Evolutionary conservation across 2,329 filamentous ascomycete genomes (phyloP).

Genomic region (Pezicula neosporulosa): DNA sequence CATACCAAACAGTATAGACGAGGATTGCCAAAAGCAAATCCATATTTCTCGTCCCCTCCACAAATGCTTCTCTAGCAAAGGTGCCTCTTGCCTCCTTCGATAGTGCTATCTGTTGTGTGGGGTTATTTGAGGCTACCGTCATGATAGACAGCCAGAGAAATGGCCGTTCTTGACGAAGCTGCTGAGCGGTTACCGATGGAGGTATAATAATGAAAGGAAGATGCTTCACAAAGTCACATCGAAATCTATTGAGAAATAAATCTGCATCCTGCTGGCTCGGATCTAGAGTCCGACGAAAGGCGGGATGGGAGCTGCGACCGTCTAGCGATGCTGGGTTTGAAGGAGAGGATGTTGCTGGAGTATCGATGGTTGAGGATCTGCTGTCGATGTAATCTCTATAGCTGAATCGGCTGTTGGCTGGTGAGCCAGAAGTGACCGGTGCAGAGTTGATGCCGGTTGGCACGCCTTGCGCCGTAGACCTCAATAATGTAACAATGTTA

Average conservation of each 20-base stretch:
- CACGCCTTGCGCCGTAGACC: background rate
- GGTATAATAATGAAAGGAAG: slow-evolving; percentile 6
- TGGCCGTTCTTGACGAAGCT: slow-evolving; percentile 8
- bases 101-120: slow-evolving; percentile 3
- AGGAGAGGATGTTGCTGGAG: background rate
- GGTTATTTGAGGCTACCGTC: slow-evolving; percentile 2
- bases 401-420: background rate
- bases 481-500: background rate
- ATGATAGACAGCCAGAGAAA: slow-evolving; percentile 7
- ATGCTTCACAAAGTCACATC: slow-evolving; percentile 2
- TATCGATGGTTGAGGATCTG: background rate
- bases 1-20: slow-evolving; percentile 5
- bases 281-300: background rate
- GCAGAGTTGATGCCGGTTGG: background rate
- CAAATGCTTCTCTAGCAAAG: slow-evolving; percentile 4
- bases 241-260: slow-evolving; percentile 4
- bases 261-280: slow-evolving; percentile 2
- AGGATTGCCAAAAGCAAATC: slow-evolving; percentile 7
- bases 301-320: background rate
- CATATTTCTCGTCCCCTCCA: slow-evolving; percentile 6
- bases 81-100: slow-evolving; percentile 3
- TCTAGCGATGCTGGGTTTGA: background rate
- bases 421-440: background rate
- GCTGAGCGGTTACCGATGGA: slow-evolving; percentile 2
- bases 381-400: slow-evolving; percentile 2